A percentile compares a stretch with the other conserved stretches of the same genome.
phyloP scores from a whole-genome alignment of 768 basidiomycete species.

The Pulveroboletus sp. region DNA sequence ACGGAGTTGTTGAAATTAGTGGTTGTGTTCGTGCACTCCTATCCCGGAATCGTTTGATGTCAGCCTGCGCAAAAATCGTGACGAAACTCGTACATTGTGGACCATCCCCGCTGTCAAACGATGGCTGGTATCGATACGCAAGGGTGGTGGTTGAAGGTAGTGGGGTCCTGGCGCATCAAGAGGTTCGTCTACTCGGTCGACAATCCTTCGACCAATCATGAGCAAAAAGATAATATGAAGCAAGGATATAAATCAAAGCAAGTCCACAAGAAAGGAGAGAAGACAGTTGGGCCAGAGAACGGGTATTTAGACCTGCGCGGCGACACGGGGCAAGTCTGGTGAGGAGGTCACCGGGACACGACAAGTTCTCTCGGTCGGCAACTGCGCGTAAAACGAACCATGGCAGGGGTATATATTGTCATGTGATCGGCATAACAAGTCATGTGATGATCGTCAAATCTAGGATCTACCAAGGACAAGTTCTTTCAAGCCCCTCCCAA shows the following conservation, averaged over 20 bases:
- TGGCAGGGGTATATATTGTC: slow-evolving; percentile 6
- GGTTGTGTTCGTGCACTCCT: slow-evolving; percentile 24
- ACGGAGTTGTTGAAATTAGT: slow-evolving; percentile 2
- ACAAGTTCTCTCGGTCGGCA: too few species aligned
- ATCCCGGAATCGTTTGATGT: slow-evolving; percentile 2
- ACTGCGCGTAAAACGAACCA: neutral
- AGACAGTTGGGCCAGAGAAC: slow-evolving; percentile 12
- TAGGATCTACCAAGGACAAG: slow-evolving; percentile 24
- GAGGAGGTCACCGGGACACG: neutral
- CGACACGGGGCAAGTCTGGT: neutral
- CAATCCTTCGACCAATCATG: slow-evolving; percentile 28
- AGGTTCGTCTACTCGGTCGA: slow-evolving; percentile 25
- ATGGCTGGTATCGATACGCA: slow-evolving; percentile 16
- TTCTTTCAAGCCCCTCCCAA: slow-evolving; percentile 32
- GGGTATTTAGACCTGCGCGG: slow-evolving; percentile 3
- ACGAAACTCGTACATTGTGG: slow-evolving; percentile 12
- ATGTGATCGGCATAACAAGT: slow-evolving; percentile 4
- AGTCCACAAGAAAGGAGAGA: slow-evolving; percentile 17
- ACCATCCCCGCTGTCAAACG: slow-evolving; percentile 2
- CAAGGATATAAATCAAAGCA: slow-evolving; percentile 5
- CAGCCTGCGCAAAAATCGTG: neutral
- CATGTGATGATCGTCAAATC: slow-evolving; percentile 7
- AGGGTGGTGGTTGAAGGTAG: slow-evolving; percentile 8
- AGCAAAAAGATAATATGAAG: slow-evolving; percentile 12
- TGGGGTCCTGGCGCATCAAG: slow-evolving; percentile 8